Evolutionary conservation across 306 rosid species (phyloP).

Genomic region (Sphenostylis stenocarpa): DNA sequence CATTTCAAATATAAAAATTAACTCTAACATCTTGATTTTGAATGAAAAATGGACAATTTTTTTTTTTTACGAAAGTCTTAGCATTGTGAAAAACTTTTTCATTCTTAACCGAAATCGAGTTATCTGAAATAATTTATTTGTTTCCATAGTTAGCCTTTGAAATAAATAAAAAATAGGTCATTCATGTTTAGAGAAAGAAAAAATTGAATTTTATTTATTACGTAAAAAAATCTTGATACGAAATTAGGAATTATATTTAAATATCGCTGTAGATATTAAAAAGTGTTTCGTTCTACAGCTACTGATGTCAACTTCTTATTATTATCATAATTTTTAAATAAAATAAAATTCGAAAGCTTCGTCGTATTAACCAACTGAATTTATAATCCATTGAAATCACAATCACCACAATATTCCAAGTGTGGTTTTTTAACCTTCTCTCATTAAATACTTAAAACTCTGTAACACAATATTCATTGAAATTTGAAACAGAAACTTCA

Average conservation of each 20-base stretch:
- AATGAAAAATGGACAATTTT: too few species aligned
- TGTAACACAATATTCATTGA: neutral
- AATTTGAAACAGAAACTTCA: neutral
- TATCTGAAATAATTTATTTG: neutral
- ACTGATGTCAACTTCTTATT: neutral
- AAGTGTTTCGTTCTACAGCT: neutral
- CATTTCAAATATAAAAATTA: too few species aligned
- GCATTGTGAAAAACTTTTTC: too few species aligned
- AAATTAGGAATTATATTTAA: neutral
- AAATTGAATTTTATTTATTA: neutral
- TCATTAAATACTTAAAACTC: neutral
- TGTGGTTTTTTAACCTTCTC: too few species aligned
- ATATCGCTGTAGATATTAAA: neutral
- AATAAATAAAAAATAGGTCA: too few species aligned
- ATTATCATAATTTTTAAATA: neutral
- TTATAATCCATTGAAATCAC: neutral
- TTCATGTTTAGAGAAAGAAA: too few species aligned
- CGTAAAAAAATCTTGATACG: neutral
- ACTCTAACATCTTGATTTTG: too few species aligned
- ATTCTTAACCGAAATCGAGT: too few species aligned
- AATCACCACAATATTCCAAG: neutral
- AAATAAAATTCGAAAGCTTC: neutral
- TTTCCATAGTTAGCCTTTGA: too few species aligned
- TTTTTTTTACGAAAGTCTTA: too few species aligned
- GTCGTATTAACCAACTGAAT: neutral